Base-by-base conservation (phyloP, 805 yeast genomes). In the Ascoidea asiatica region DNA sequence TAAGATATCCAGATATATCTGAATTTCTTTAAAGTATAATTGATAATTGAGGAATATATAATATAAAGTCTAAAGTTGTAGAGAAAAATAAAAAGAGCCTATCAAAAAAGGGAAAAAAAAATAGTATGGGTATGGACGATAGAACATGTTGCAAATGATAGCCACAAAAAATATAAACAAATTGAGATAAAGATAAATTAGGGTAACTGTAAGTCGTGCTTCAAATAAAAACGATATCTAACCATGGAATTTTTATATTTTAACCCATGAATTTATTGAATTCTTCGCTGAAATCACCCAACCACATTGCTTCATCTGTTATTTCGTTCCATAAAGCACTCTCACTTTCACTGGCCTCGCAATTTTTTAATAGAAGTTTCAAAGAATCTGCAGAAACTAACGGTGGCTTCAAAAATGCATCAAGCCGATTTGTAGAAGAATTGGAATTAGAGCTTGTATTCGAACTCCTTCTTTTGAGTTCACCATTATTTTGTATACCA, bases 251-350 rank as follows among this genome's bases (percentile, higher is more conserved):
- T n/a, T n/a, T n/a, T n/a, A n/a, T n/a, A n/a, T n/a, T 11, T 29
- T 29, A 29, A 36, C 56, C 59, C 48, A 56, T 50, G 35, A 58
- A 44, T 19, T 46, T 48, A 37, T 56, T 58, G 38, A 69, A 59
- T 41, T 66, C 73, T 36, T 64, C 67, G 19, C 64, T 62, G 17
- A 58, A 61, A 40, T 66, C 74, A 46, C 72, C 72, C 45, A 83
- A 59, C 94, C 94, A 83, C 51, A 74, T 78, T 0, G 89, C 89
- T 53, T 81, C 86, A 53, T 73, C 74, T 0, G 88, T 77, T 45
- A 83, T 79, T 50, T 82, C 89, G 54, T 75, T 79, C 94, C 94
- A 83, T 29, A 83, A 61, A 48, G 79, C 70, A 42, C 64, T 58
- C 50, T 75, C 81, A 3, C 61, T 56, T 17, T 63, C 58, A n/a